Conservation (phyloP, 108 stramenopile genomes). For the Fragilaria radians region DNA sequence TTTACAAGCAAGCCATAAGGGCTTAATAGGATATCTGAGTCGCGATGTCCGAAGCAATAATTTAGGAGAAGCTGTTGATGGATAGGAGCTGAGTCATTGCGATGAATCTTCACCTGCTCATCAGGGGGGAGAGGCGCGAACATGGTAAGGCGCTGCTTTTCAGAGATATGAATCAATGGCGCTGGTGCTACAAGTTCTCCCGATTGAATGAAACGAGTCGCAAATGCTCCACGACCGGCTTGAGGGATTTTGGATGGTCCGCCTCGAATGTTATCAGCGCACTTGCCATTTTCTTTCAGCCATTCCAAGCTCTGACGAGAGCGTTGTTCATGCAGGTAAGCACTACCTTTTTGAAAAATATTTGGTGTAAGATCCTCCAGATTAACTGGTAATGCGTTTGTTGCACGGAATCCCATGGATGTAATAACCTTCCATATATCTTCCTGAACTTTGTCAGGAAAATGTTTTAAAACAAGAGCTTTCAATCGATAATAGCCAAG, state of each 20-base stretch:
- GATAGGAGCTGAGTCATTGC: conserved; percentile 2
- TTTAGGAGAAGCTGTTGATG: conserved; percentile 28
- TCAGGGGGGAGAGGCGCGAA: conserved; percentile 7
- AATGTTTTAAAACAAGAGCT: not conserved
- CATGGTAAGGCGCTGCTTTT: conserved; percentile 44
- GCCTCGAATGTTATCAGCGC: conserved; percentile 55
- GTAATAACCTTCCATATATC: not conserved
- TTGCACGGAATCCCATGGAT: not conserved
- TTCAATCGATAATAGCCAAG: not conserved
- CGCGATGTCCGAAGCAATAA: conserved; percentile 47
- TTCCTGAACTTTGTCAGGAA: not conserved
- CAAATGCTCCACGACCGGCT: conserved; percentile 78
- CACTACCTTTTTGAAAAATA: not conserved
- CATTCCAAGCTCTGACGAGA: conserved; percentile 23
- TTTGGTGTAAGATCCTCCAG: not conserved
- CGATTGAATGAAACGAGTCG: conserved; percentile 40
- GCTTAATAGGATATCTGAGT: conserved; percentile 48
- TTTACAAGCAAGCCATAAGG: conserved; percentile 48
- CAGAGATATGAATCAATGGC: conserved; percentile 60
- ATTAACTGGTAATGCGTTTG: conserved; percentile 3
- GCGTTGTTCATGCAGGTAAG: not conserved
- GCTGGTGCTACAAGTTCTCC: conserved; percentile 48
- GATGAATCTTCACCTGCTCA: conserved; percentile 1
- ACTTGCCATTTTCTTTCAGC: conserved; percentile 54
- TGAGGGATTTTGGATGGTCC: conserved; percentile 48